Conservation (phyloP, 1,284 basidiomycete species). For the Porogramme epimiltina region DNA sequence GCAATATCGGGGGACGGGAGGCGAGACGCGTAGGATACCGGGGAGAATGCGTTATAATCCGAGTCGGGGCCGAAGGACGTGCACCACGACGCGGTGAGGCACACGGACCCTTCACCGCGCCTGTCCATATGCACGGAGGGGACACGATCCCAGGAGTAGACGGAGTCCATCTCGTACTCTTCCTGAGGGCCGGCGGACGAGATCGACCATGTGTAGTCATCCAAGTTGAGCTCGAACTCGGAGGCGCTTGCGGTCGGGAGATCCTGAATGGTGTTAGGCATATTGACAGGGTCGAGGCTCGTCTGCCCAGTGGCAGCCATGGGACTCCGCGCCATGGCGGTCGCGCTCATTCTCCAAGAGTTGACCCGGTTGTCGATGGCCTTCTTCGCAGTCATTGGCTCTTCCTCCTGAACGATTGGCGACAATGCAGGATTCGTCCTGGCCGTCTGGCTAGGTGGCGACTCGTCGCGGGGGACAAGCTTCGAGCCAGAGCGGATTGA, state of each 20-base stretch:
- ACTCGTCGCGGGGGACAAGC: conserved; percentile 24
- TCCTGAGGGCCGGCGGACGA: conserved; percentile 65
- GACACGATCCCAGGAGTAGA: conserved; percentile 34
- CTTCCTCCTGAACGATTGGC: conserved; percentile 63
- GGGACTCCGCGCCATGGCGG: conserved; percentile 44
- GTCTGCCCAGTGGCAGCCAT: conserved; percentile 53
- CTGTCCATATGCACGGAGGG: conserved; percentile 53
- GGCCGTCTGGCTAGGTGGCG: conserved; percentile 30
- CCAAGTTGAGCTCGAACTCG: conserved; percentile 51
- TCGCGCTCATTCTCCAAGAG: conserved; percentile 63
- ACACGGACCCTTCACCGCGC: conserved; percentile 59
- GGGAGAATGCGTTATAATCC: conserved; percentile 31
- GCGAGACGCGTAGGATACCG: conserved; percentile 27
- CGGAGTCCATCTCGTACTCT: conserved; percentile 41
- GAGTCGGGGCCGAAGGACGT: conserved; percentile 43
- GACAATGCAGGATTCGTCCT: conserved; percentile 40
- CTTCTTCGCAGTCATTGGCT: conserved; percentile 49
- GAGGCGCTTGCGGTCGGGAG: conserved; percentile 37
- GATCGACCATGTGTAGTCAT: conserved; percentile 71
- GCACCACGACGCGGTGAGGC: conserved; percentile 51
- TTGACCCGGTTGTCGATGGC: conserved; percentile 57
- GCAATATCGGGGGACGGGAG: conserved; percentile 43
- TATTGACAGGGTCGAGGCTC: conserved; percentile 53
- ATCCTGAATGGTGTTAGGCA: conserved; percentile 46
- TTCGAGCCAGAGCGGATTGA: conserved; percentile 38